Evolutionary conservation across 441 rosid species (phyloP).

Genomic region (Brassica hybrid): DNA sequence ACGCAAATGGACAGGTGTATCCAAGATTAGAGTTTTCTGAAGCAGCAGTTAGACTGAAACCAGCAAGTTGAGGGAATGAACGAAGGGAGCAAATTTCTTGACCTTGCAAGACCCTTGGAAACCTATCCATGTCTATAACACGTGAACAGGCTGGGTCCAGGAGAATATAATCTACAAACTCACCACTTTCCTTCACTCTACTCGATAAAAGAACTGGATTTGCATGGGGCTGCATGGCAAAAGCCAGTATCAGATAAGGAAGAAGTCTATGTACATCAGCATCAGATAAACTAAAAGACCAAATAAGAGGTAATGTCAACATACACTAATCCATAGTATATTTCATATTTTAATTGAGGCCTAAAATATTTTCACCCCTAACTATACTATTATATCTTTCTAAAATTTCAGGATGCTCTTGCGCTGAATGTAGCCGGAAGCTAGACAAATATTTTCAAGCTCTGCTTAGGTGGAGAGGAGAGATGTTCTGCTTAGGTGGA

Average conservation of each 20-base stretch:
- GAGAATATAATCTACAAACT: constrained; percentile 48
- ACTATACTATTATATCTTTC: neutral
- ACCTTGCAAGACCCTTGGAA: constrained; percentile 96
- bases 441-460: neutral
- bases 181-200: constrained; percentile 52
- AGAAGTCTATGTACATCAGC: too few species aligned
- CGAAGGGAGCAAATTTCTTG: constrained; percentile 86
- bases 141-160: constrained; percentile 54
- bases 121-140: constrained; percentile 63
- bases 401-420: neutral
- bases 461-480: too few species aligned
- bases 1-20: constrained; percentile 51
- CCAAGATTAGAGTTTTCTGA: constrained; percentile 43
- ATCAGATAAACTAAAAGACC: neutral
- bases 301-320: neutral
- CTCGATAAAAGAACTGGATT: constrained; percentile 59
- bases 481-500: too few species aligned
- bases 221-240: constrained; percentile 54
- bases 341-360: neutral
- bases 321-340: neutral
- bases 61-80: constrained; percentile 61
- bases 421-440: neutral
- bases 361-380: neutral
- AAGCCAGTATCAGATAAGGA: too few species aligned
- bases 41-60: constrained; percentile 53